A percentile compares a stretch with the other conserved stretches of the same genome.
phyloP scores from a whole-genome alignment of 306 rosid species.

The Medicago lupulina region DNA sequence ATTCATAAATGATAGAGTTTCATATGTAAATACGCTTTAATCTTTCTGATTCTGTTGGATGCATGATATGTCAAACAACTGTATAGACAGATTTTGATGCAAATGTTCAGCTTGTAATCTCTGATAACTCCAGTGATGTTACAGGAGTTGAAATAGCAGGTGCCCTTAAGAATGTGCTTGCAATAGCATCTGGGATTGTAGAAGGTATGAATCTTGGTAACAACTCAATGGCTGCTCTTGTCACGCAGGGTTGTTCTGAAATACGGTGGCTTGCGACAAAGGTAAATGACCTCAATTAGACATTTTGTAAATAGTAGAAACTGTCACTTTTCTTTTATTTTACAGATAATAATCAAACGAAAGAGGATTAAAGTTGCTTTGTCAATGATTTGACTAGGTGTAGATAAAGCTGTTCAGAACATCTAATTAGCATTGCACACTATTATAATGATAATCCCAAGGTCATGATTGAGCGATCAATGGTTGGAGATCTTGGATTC shows the following conservation, averaged over 20 bases:
- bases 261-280: slow-evolving; percentile 96
- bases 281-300: slow-evolving; percentile 49
- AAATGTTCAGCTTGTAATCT: slow-evolving; percentile 71
- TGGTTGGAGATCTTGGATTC: too few relatives aligned
- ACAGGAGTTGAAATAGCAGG: slow-evolving; percentile 99
- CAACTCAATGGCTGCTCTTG: slow-evolving; percentile 98
- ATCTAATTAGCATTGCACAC: too few relatives aligned
- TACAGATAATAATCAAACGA: too few relatives aligned
- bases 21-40: slow-evolving; percentile 19
- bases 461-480: too few relatives aligned
- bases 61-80: neutral
- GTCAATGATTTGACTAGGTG: too few relatives aligned
- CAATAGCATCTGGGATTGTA: slow-evolving; percentile 96
- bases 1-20: slow-evolving; percentile 36
- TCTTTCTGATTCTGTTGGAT: neutral
- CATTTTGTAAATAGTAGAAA: too few relatives aligned
- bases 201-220: slow-evolving; percentile 97
- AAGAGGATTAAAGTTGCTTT: too few relatives aligned
- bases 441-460: too few relatives aligned
- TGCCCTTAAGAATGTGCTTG: slow-evolving; percentile 93
- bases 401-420: too few relatives aligned
- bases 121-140: slow-evolving; percentile 97
- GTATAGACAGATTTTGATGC: neutral
- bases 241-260: slow-evolving; percentile 96
- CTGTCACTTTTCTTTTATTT: too few relatives aligned